These are phyloP conservation scores for Mortierella sp. DNA, from an alignment of 371 early-diverging fungal species.

Conservation along the genomic window DNA sequence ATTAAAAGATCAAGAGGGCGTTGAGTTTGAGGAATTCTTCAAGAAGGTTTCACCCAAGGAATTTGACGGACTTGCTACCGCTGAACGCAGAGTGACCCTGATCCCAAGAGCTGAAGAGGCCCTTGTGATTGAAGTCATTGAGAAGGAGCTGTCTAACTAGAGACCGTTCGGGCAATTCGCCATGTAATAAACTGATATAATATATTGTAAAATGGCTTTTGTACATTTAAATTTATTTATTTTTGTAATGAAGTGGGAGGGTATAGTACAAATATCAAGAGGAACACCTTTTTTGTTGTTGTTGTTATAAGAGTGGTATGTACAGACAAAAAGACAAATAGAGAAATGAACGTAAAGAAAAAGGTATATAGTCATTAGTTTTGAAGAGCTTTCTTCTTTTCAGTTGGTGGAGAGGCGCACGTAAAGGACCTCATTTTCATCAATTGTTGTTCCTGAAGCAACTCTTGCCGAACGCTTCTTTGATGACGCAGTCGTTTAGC, in stretches of 20 bases:
- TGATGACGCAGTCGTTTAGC: constrained; percentile 44
- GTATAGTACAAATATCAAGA: not conserved
- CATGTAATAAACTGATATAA: not conserved
- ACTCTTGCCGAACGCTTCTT: constrained; percentile 34
- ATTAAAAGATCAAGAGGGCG: constrained; percentile 66
- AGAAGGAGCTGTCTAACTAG: constrained; percentile 61
- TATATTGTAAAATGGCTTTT: not conserved
- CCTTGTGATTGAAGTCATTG: constrained; percentile 71
- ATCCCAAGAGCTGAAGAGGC: constrained; percentile 71
- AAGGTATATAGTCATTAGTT: not conserved
- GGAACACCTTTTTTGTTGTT: not conserved
- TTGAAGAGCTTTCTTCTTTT: constrained; percentile 2
- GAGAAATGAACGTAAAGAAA: not conserved
- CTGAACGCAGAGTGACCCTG: constrained; percentile 71
- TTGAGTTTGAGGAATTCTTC: constrained; percentile 67
- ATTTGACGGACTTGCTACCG: constrained; percentile 78
- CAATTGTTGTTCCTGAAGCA: constrained; percentile 45
- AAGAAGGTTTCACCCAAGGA: constrained; percentile 76
- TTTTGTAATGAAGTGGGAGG: not conserved
- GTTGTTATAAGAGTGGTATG: not conserved
- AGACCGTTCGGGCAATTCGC: not conserved
- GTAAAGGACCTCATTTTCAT: constrained; percentile 26
- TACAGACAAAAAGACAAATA: not conserved
- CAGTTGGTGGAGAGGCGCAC: constrained; percentile 21
- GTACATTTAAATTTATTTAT: not conserved